Evolutionary conservation across 495 filamentous ascomycete species (phyloP), one percentile per base, ranked within the genome.

Genomic region (Penicillium herquei): DNA sequence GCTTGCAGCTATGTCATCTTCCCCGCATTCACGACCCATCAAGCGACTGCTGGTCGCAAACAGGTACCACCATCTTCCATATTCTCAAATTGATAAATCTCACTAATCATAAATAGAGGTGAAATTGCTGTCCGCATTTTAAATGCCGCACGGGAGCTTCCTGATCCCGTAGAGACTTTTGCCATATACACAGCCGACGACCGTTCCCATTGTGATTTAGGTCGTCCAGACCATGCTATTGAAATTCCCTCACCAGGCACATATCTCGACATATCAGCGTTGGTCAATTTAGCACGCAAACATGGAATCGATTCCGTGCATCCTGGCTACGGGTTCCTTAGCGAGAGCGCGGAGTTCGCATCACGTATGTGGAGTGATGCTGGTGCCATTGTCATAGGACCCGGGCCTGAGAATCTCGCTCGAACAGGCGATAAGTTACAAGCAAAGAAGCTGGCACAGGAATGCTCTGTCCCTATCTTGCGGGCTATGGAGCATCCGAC

Each of bases 311-410:
- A 86, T 54, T 68, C 80, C 11, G 70, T 86, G 5, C 82, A 85
- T 60, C 83, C 84, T 0, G 84, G 84, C 0, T 87, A 87, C 69
- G 84, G 84, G 9, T 87, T 86, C 52, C 70, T 87, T 3, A 82
- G 81, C 26, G 84, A 87, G 60, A 83, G 75, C 49, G 65, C 78
- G 12, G 79, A 81, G 3, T 83, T 87, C 54, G 70, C 81, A 0
- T 55, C 55, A 13, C 71, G 75, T 16, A 79, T 83, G 76, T 79
- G 71, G 68, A 65, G 78, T 9, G 76, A 81, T 57, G 76, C 72
- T 12, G 69, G 74, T 1, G 63, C 74, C 13, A 55, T 72, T 2
- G 80, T 85, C 4, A 74, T 87, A 21, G 84, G 84, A 10, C 83
- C 83, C 12, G 78, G 81, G 1, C 66, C 70, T 52, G 74, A 78